Base-by-base conservation (phyloP, 2,329 filamentous ascomycete species). In the Pseudovirgaria hyperparasitica region DNA sequence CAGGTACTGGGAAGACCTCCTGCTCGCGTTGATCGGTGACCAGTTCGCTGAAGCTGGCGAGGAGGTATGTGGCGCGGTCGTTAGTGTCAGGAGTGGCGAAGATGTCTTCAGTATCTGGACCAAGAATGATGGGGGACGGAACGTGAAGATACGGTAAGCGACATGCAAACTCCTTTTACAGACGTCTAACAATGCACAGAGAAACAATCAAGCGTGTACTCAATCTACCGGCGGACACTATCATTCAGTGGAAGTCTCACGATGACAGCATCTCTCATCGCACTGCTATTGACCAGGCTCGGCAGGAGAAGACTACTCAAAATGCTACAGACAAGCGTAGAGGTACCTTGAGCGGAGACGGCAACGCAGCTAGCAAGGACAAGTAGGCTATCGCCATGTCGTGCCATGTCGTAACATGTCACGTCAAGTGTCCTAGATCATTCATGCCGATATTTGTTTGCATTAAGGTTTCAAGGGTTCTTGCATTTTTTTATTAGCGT, bases 71-170 rank as follows among this genome's bases (percentile, higher is more conserved):
- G 90, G 90, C 33, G 84, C 82, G 29, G 90, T 98, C 16, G 68
- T 98, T 22, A 96, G 86, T 52, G 82, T 98, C 37, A 72, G 90
- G 36, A 92, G 86, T 46, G 87, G 86, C 22, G 90, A 98, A 60
- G 90, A 98, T 50, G 92, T 96, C 35, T 69, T 98, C 54, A 94
- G 85, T 60, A 85, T 98, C 50, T 98, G 90, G 90, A 92, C 86
- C 29, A 81, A 85, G 54, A 90, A 82, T 44, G 82, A 92, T 47
- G 87, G 85, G 23, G 84, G 85, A 36, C 76, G 84, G 45, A 92
- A 94, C 55, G 79, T 96, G 43, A 94, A 92, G 65, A 93, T 98
- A 47, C 77, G 87, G 80, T 92, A 70, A 42, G 74, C 57, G 4
- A 13, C 5, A 9, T n/a, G 9, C 19, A 6, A 21, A 8, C 11